Evolutionary conservation across 306 rosid genomes (phyloP), one percentile per base, ranked within the genome.

Genomic region (Arachis stenosperma): DNA sequence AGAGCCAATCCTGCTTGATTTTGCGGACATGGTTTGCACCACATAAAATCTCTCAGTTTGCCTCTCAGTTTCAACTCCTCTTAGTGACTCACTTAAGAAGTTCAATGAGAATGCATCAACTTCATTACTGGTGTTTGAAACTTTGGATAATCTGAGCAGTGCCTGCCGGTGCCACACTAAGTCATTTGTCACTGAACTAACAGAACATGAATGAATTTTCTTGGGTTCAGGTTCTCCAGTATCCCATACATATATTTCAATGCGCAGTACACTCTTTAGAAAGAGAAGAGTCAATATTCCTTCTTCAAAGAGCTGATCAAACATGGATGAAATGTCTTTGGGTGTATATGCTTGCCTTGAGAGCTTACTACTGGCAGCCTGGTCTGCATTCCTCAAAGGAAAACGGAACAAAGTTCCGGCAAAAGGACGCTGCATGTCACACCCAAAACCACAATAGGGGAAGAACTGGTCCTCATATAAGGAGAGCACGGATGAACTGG

Each of bases 371-470:
- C 75, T 81, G 15, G 82, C 81, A 37, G 96, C 96, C 82, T 86
- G 97, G 30, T 86, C 82, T 41, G 82, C 84, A 81, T 88, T 91
- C 82, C 98, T 88, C 86, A 93, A 74, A 10, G 98, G 98, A 75
- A 93, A 93, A 69, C 98, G 96, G 83, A 93, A 93, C 62, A 93
- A 73, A 54, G 98, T 93, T 78, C 97, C 98, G 33, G 82, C 60
- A 78, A 91, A 93, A 67, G 97, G 84, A 71, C 71, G 79, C 71
- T 70, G 81, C 98, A 93, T 93, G 88, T 91, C 88, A 75, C 98
- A 93, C 14, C 93, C 97, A 77, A 93, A 93, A 67, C 91, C 96
- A 79, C 97, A 86, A 78, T 86, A 93, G 8, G 98, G 97, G 56
- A n/a, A 76, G 78, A 93, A 93, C 85, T 93, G 98, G 70, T 93